Percentiles rank a stretch among this genome's conserved stretches.
Evolutionary conservation across 306 rosid genomes (phyloP).

Genomic region (Coriaria nepalensis): DNA sequence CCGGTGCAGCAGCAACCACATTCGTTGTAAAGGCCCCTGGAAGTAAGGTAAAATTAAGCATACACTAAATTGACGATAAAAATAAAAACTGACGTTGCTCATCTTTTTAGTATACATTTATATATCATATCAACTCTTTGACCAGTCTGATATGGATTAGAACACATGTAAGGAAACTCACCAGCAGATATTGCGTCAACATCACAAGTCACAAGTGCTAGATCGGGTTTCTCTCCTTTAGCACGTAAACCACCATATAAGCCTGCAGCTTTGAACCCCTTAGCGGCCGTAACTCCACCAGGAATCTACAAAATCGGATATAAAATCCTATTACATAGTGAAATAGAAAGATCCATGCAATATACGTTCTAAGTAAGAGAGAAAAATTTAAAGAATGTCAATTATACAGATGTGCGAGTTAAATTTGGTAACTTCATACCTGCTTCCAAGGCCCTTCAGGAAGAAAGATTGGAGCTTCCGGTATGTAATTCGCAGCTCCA

Average conservation of each 20-base stretch:
- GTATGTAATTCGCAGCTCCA: constrained; percentile 33
- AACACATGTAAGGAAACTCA: constrained; percentile 16
- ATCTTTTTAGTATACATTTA: no score
- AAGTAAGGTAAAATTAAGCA: background rate
- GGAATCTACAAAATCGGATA: constrained; percentile 38
- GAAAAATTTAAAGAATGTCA: no score
- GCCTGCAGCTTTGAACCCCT: constrained; percentile 86
- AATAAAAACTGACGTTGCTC: no score
- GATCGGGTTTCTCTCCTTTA: constrained; percentile 70
- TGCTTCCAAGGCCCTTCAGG: constrained; percentile 93
- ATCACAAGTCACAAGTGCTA: constrained; percentile 84
- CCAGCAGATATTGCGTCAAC: constrained; percentile 91
- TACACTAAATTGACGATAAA: no score
- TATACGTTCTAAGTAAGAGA: no score
- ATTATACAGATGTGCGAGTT: background rate
- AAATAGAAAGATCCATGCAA: no score
- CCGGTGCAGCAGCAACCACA: constrained; percentile 96
- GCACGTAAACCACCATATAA: constrained; percentile 77
- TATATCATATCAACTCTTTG: background rate
- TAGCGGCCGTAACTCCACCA: constrained; percentile 89
- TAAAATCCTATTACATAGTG: background rate
- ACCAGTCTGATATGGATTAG: no score
- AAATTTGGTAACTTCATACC: constrained; percentile 21
- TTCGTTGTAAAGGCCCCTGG: constrained; percentile 80
- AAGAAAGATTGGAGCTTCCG: constrained; percentile 72